Percentiles rank a stretch among this genome's conserved stretches.
phyloP scores from a whole-genome alignment of 768 basidiomycete genomes.

The Tricholoma flavovirens region DNA sequence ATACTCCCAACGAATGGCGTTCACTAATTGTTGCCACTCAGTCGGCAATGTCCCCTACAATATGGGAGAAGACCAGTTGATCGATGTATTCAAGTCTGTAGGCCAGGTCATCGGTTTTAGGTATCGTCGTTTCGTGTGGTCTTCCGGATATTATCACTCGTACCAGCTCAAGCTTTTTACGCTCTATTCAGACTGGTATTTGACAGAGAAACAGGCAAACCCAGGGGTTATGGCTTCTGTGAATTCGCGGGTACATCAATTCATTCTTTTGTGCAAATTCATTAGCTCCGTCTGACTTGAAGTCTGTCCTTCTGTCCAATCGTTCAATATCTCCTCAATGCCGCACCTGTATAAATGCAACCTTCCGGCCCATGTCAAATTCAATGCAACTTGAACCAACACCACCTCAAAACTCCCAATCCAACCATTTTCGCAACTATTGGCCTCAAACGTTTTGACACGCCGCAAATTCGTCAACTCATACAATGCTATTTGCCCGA shows the following conservation, averaged over 20 bases:
- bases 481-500: neutral
- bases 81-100: conserved; percentile 84
- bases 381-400: conserved; percentile 1
- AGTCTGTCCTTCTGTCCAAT: conserved; percentile 18
- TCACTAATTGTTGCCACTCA: conserved; percentile 20
- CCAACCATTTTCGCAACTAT: neutral
- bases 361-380: neutral
- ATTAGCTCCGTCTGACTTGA: conserved; percentile 31
- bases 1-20: neutral
- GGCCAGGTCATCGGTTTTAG: conserved; percentile 88
- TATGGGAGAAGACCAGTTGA: conserved; percentile 85
- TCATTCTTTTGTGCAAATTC: conserved; percentile 22
- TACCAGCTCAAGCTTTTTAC: conserved; percentile 9
- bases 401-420: neutral
- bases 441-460: neutral
- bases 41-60: conserved; percentile 90
- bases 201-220: conserved; percentile 91
- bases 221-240: conserved; percentile 90
- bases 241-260: conserved; percentile 79
- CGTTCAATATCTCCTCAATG: conserved; percentile 7
- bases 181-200: conserved; percentile 62
- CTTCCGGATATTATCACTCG: neutral
- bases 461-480: conserved; percentile 1
- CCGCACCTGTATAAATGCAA: conserved; percentile 4
- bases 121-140: conserved; percentile 30